A percentile compares a stretch with the other conserved stretches of the same genome.
Conservation (phyloP, 441 rosid species). For the Populus hybrid region DNA sequence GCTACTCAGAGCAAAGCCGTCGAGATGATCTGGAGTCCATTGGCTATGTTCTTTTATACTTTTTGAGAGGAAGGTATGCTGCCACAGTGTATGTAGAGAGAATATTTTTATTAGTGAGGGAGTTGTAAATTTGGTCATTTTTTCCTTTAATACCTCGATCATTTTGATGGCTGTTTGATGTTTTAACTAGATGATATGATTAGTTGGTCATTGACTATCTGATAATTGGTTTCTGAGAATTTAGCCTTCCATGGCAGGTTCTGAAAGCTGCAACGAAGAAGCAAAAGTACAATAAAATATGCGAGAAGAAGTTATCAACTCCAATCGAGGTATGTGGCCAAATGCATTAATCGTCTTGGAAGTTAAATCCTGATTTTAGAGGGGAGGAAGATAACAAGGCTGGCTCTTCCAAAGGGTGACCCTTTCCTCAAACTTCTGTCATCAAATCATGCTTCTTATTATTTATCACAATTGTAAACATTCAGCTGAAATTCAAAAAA, state of each 20-base stretch:
- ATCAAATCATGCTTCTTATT: too few species aligned
- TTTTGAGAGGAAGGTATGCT: constrained; percentile 60
- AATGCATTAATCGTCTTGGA: not conserved
- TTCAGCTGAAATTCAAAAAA: too few species aligned
- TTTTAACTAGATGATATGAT: not conserved
- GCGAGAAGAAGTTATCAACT: constrained; percentile 91
- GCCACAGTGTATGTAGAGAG: not conserved
- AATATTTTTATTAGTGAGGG: too few species aligned
- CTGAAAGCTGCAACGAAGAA: constrained; percentile 90
- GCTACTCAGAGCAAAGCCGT: constrained; percentile 50
- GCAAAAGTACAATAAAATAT: constrained; percentile 88
- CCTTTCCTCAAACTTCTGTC: too few species aligned
- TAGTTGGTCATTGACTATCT: not conserved
- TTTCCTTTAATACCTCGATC: too few species aligned
- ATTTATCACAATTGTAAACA: not conserved
- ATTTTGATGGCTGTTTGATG: not conserved
- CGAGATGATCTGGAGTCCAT: constrained; percentile 68
- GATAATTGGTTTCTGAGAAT: constrained; percentile 8
- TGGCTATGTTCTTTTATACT: constrained; percentile 54
- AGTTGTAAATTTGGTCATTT: too few species aligned
- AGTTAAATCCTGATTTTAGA: not conserved
- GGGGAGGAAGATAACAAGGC: too few species aligned
- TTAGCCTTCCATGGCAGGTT: constrained; percentile 99
- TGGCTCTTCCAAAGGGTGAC: too few species aligned
- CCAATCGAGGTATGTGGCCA: constrained; percentile 58